Base-by-base conservation (phyloP, 768 basidiomycete species). In the Lepiota venenata region DNA sequence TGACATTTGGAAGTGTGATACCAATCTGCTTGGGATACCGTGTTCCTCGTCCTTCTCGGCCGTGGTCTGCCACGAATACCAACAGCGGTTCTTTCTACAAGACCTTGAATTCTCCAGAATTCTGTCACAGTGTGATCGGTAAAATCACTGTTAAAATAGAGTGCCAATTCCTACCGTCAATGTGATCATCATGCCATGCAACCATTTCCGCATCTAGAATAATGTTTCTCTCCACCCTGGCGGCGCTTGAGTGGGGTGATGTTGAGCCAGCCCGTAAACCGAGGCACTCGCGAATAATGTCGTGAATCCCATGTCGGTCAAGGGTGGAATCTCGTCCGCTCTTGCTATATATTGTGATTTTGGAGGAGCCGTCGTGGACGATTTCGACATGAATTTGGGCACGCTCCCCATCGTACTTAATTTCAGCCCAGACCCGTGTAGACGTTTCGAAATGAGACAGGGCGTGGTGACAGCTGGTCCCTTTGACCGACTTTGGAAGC, bases 321-420 rank as follows among this genome's bases (percentile, higher is more conserved):
- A 70, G 50, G 0, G 93, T 96, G 25, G 89, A 93, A 61, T 96
- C 83, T 15, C 93, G 71, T 54, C 81, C 85, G 61, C 88, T 93
- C 69, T 98, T 96, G 72, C 91, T 93, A 65, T 87, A 93, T 38
- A 96, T 93, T 1, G 71, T 84, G 56, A 95, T 87, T 32, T 70
- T 71, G 4, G 77, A 68, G 4, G 66, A 59, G 0, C 61, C 66
- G 12, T 73, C 65, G 3, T 60, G 62, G 4, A 62, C 56, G 2
- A 85, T 63, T 62, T 85, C 75, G 20, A 93, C 80, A 63, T 98
- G 94, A 22, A 95, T 92, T 61, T 98, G 94, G 51, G 93, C 87
- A n/a, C 94, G 79, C 68, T 96, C 93, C 9, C 94, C 94, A 55
- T 96, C 94, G 66, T 95, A 95, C 67, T 98, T 98, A 0, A 85